Conservation (phyloP, 2,329 filamentous ascomycete species). For the Atkinsonella texensis region DNA sequence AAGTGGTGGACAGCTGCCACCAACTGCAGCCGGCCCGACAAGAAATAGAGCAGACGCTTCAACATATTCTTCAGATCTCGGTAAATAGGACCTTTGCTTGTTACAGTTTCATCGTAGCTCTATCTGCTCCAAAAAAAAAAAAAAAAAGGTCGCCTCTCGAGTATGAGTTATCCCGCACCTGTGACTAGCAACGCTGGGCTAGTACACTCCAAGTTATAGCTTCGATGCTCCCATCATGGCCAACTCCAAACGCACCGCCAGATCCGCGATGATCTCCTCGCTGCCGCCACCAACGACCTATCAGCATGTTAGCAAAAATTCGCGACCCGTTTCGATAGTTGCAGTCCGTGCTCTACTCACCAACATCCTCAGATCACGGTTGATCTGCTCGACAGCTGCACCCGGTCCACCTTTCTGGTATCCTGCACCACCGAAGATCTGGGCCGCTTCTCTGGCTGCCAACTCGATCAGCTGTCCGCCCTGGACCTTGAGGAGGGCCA, state of each 20-base stretch:
- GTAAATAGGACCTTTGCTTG: no score
- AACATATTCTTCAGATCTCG: no score
- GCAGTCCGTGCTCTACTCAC: conserved; percentile 4
- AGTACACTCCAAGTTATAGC: conserved; percentile 5
- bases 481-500: conserved; percentile 32
- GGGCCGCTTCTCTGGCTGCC: conserved; percentile 39
- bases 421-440: conserved; percentile 40
- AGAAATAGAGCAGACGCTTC: no score
- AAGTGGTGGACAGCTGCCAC: no score
- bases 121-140: no score
- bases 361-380: conserved; percentile 32
- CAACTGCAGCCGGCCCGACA: no score
- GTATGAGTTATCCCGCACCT: no score
- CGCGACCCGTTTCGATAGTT: conserved; percentile 13
- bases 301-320: conserved; percentile 2
- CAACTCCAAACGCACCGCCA: conserved; percentile 37
- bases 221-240: conserved; percentile 11
- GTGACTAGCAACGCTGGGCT: not conserved
- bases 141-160: no score
- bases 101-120: no score
- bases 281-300: conserved; percentile 42
- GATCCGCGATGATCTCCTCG: conserved; percentile 41
- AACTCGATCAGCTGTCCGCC: conserved; percentile 36
- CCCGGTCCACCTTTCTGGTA: conserved; percentile 37
- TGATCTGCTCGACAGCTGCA: conserved; percentile 39